These are phyloP conservation scores for Tuber borchii DNA, from an alignment of 495 filamentous ascomycete genomes.

Conservation along the genomic window DNA sequence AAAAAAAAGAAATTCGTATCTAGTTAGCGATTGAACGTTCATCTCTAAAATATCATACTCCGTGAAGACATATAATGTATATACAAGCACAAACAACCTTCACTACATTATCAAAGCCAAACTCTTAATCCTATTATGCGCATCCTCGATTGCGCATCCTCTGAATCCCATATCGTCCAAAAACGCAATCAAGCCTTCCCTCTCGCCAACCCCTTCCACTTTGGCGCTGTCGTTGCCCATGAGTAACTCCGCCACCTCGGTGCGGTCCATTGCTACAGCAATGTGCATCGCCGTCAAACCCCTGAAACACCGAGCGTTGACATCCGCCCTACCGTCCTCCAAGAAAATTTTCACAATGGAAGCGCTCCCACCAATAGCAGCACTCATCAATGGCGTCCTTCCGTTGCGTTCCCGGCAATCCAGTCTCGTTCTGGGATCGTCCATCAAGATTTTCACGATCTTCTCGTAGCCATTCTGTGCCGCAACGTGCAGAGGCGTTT, in stretches of 20 bases:
- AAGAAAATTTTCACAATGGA: background rate
- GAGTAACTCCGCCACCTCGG: background rate
- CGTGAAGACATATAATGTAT: background rate
- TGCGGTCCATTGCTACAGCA: background rate
- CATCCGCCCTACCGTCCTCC: background rate
- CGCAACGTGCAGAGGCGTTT: background rate
- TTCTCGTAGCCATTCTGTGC: background rate
- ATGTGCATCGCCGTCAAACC: background rate
- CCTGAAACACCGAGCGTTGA: background rate
- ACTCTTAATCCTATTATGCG: background rate
- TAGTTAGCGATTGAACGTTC: background rate
- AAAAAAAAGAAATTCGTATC: background rate
- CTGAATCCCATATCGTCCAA: background rate
- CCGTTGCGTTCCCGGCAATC: background rate
- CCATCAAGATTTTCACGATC: background rate
- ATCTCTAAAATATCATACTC: background rate
- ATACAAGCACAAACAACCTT: background rate
- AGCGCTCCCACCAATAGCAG: background rate
- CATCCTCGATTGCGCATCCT: background rate
- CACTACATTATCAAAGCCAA: background rate
- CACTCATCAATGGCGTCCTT: background rate
- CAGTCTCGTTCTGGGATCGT: background rate
- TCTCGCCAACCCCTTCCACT: background rate
- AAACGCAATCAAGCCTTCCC: background rate
- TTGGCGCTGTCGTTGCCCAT: background rate